Percentiles rank a stretch among this genome's conserved stretches.
These are phyloP conservation scores for Cymbopogon flexuosus DNA, from an alignment of 202 grass and related monocot species.

Conservation along the genomic window DNA sequence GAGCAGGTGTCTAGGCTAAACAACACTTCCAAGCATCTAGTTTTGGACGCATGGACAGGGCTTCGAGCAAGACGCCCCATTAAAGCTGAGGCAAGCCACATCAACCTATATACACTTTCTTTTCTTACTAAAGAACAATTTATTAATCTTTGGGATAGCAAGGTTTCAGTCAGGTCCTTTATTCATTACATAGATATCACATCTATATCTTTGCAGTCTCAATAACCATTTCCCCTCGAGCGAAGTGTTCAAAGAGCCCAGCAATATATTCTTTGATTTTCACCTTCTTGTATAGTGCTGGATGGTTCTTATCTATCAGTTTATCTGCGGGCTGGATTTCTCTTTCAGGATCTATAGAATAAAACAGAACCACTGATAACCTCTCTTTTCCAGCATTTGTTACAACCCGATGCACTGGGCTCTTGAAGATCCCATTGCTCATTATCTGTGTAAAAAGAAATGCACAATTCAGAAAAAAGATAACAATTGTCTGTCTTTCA, in stretches of 20 bases:
- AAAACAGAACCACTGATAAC: slow-evolving; percentile 25
- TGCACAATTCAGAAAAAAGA: neutral
- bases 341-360: slow-evolving; percentile 18
- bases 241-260: slow-evolving; percentile 7
- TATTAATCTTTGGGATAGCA: neutral
- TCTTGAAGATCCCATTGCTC: slow-evolving; percentile 47
- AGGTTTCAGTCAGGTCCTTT: neutral
- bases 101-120: too few species aligned
- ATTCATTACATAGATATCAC: neutral
- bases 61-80: too few species aligned
- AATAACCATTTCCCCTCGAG: slow-evolving; percentile 23
- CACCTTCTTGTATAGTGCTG: slow-evolving; percentile 33
- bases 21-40: too few species aligned
- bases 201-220: slow-evolving; percentile 36
- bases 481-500: too few species aligned
- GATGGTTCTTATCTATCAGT: slow-evolving; percentile 33
- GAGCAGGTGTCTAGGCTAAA: too few species aligned
- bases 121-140: neutral
- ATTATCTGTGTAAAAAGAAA: slow-evolving; percentile 22
- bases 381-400: slow-evolving; percentile 42
- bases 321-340: slow-evolving; percentile 28
- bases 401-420: slow-evolving; percentile 45
- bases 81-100: too few species aligned
- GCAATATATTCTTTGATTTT: slow-evolving; percentile 37
- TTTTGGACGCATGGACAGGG: too few species aligned